These are phyloP conservation scores for Ceraceosorus guamensis DNA, from an alignment of 1,284 basidiomycete genomes.

Conservation along the genomic window DNA sequence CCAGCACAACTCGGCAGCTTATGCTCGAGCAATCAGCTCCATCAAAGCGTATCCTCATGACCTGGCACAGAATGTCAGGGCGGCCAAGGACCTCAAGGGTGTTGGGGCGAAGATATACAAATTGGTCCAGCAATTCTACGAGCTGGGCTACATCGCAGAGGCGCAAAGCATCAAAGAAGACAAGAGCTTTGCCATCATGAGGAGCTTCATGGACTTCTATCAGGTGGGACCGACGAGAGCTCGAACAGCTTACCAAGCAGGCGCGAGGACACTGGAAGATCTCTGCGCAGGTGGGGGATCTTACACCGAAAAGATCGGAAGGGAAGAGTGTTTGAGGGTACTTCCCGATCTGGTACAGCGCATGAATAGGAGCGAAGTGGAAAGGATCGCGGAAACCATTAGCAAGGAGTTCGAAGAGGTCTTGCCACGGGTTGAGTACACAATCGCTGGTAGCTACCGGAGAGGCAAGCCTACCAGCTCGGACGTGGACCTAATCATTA, in stretches of 20 bases:
- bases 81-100: slow-evolving; percentile 28
- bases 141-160: slow-evolving; percentile 24
- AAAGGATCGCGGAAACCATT: slow-evolving; percentile 11
- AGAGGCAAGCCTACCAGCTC: slow-evolving; percentile 23
- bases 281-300: slow-evolving; percentile 19
- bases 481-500: slow-evolving; percentile 32
- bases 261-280: slow-evolving; percentile 30
- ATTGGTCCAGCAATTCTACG: slow-evolving; percentile 29
- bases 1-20: slow-evolving; percentile 12
- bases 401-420: slow-evolving; percentile 9
- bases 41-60: slow-evolving; percentile 35
- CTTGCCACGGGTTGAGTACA: slow-evolving; percentile 8
- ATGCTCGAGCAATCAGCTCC: slow-evolving; percentile 35
- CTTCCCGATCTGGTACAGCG: slow-evolving; percentile 20
- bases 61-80: slow-evolving; percentile 15
- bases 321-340: slow-evolving; percentile 20
- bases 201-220: slow-evolving; percentile 33
- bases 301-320: slow-evolving; percentile 17
- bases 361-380: slow-evolving; percentile 21
- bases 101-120: slow-evolving; percentile 33
- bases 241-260: slow-evolving; percentile 26
- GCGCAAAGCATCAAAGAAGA: slow-evolving; percentile 30
- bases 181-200: slow-evolving; percentile 25
- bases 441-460: slow-evolving; percentile 31
- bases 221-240: slow-evolving; percentile 36